Base-by-base conservation (phyloP, 2,329 filamentous ascomycete genomes). In the Aspergillus sp. region DNA sequence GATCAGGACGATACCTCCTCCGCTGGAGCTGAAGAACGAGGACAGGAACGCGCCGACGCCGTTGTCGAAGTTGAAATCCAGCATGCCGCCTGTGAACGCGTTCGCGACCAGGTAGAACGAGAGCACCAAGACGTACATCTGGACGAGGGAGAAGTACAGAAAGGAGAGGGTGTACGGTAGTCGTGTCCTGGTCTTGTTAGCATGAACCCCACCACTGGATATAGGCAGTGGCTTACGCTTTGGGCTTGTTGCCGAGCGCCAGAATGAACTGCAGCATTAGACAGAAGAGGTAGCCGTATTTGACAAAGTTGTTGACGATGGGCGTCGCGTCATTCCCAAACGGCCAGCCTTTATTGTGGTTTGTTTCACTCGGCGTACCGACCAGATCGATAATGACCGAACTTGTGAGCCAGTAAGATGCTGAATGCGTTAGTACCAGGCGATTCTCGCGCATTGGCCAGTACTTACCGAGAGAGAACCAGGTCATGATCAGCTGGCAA, bases 371-470 rank as follows among this genome's bases (percentile, higher is more conserved):
- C 21, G 89, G 87, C 20, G 79, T 86, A 65, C 94, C 94, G 69
- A 97, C 94, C 53, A 99, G 85, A 72, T 96, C 88, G 88, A 99
- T 96, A 71, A 99, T 97, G 71, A 99, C 90, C 49, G 88, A 88
- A 16, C 94, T 97, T 25, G 94, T 99, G 59, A 99, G 86, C 83
- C 91, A 99, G 85, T 96, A 99, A 45, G 94, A 96, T 66, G 91
- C 91, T 76, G 84, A 10, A 76, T 62, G 77, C 79, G 19, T 21
- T 71, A 43, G 25, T 45, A 50, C 65, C 56, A 67, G 59, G 14
- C 16, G 42, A 21, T 20, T 17, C n/a, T 23, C 21, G n/a, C n/a
- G n/a, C n/a, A n/a, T n/a, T n/a, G n/a, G n/a, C n/a, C n/a, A n/a
- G n/a, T 45, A 70, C 77, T 67, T 70, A 81, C 77, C 76, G 38